A percentile compares a stretch with the other conserved stretches of the same genome.
Evolutionary conservation across 345 rosid species (phyloP).

Genomic region (Lepidium sativum): DNA sequence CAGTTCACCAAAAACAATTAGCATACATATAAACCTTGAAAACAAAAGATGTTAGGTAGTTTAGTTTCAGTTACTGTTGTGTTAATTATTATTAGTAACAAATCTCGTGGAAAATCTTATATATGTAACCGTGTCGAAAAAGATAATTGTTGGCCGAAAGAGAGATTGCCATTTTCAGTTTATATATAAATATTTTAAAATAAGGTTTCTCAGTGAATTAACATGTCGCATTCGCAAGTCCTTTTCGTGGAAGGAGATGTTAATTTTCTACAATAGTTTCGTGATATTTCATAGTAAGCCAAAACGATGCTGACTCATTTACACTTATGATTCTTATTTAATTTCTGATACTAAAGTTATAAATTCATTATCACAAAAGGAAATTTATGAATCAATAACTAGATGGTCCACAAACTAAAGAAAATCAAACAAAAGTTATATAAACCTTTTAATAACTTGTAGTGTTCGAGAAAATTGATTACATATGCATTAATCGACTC

Average conservation of each 20-base stretch:
- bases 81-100: neutral
- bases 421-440: neutral
- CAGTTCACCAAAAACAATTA: no score
- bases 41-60: neutral
- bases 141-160: conserved; percentile 2
- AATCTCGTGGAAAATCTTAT: neutral
- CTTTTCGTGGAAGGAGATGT: conserved; percentile 4
- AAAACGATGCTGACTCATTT: conserved; percentile 22
- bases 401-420: conserved; percentile 19
- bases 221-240: conserved; percentile 14
- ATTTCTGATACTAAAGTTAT: neutral
- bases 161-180: neutral
- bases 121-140: neutral
- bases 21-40: no score
- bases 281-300: conserved; percentile 4
- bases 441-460: neutral
- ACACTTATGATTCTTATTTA: conserved; percentile 5
- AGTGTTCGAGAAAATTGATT: no score
- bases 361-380: neutral
- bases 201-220: neutral
- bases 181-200: neutral
- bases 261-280: conserved; percentile 7
- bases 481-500: no score
- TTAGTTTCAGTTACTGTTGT: neutral
- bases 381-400: conserved; percentile 1